phyloP scores from a whole-genome alignment of 257 asterid genomes.

The Solanum chaucha region DNA sequence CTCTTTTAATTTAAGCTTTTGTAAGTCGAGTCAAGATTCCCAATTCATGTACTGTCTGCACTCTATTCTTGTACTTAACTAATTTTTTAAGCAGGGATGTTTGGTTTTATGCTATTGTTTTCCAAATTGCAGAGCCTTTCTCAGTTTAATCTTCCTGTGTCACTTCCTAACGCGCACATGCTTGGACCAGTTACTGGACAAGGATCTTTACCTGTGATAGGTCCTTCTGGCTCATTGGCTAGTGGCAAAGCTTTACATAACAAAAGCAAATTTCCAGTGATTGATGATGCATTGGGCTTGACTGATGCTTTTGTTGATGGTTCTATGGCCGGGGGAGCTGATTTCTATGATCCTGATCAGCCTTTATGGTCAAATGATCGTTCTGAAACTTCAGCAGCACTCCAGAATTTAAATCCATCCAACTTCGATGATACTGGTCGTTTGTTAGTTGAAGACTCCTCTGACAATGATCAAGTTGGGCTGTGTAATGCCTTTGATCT shows the following conservation, averaged over 20 bases:
- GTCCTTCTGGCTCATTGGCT: slow-evolving; percentile 31
- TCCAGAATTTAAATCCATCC: slow-evolving; percentile 34
- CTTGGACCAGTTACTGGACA: slow-evolving; percentile 26
- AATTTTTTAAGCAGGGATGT: neutral
- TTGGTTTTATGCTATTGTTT: neutral
- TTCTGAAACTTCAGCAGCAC: slow-evolving; percentile 54
- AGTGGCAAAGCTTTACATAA: slow-evolving; percentile 38
- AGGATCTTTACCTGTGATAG: slow-evolving; percentile 35
- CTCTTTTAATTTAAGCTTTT: neutral
- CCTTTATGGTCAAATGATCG: slow-evolving; percentile 74
- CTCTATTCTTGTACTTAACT: neutral
- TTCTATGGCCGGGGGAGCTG: slow-evolving; percentile 54
- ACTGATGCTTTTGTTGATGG: slow-evolving; percentile 41
- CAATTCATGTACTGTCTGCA: neutral
- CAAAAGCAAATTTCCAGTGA: slow-evolving; percentile 47
- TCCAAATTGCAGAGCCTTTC: slow-evolving; percentile 33
- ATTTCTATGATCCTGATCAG: slow-evolving; percentile 95
- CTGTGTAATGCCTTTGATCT: slow-evolving; percentile 41
- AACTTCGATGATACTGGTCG: slow-evolving; percentile 37
- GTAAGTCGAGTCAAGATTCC: neutral
- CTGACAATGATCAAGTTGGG: slow-evolving; percentile 29
- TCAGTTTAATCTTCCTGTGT: slow-evolving; percentile 33
- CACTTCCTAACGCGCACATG: slow-evolving; percentile 24
- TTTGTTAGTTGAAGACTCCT: slow-evolving; percentile 28
- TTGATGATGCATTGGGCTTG: slow-evolving; percentile 41